These are phyloP conservation scores for Hysterangium stoloniferum DNA, from an alignment of 768 basidiomycete species.

Conservation along the genomic window DNA sequence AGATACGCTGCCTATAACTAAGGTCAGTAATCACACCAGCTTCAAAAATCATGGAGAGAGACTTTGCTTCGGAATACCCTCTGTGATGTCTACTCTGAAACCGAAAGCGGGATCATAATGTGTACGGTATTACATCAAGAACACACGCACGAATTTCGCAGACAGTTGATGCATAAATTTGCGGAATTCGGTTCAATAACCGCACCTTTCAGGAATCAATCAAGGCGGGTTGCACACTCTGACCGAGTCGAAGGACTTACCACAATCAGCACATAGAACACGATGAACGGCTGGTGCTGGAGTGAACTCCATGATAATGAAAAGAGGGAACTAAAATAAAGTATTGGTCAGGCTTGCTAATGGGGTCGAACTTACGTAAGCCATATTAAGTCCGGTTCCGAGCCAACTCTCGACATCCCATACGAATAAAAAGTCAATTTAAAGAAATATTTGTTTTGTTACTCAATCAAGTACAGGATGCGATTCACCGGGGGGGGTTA, in stretches of 20 bases:
- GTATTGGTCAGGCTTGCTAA: too few relatives aligned
- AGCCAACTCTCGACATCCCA: too few relatives aligned
- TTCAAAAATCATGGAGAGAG: neutral
- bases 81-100: conserved; percentile 87
- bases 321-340: too few relatives aligned
- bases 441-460: too few relatives aligned
- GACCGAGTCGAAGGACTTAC: conserved; percentile 29
- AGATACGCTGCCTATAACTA: conserved; percentile 63
- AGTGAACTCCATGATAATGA: conserved; percentile 83
- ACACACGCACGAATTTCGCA: conserved; percentile 72
- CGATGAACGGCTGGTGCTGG: conserved; percentile 70
- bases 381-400: too few relatives aligned
- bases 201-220: conserved; percentile 47
- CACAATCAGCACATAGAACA: conserved; percentile 86
- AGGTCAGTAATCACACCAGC: neutral
- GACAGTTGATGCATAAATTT: conserved; percentile 83
- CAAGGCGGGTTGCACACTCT: conserved; percentile 1
- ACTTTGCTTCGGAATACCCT: conserved; percentile 96
- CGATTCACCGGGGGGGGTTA: too few relatives aligned
- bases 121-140: neutral
- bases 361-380: too few relatives aligned
- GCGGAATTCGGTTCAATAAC: conserved; percentile 89
- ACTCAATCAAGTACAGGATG: too few relatives aligned
- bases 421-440: too few relatives aligned
- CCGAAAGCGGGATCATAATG: neutral